Base-by-base conservation (phyloP, 768 basidiomycete genomes). In the Strobilomyces dryophilus region DNA sequence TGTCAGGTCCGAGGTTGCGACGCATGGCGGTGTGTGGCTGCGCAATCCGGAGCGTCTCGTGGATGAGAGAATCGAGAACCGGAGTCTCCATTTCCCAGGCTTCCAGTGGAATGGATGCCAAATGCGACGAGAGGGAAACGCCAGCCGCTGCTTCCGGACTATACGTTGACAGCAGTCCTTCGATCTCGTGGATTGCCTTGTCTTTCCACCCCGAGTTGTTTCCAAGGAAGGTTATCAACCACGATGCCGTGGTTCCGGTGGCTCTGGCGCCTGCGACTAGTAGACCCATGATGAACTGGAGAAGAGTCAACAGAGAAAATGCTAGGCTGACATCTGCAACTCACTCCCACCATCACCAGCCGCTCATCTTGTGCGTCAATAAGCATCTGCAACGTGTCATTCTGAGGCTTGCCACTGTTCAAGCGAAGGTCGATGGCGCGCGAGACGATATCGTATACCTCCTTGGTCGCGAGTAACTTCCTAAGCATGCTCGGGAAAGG, bases 1-100 rank as follows among this genome's bases (percentile, higher is more conserved):
- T 69, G 52, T 86, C 84, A 59, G 84, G 85, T 17, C 87, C 88
- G 53, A 88, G 71, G 66, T 90, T 89, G 54, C 84, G 80, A 65
- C 89, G 80, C 86, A 89, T 88, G 52, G 88, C 88, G 1, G 81
- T 80, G 68, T 89, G 87, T 40, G 88, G 86, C 73, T 89, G 85
- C 10, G 87, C 87, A 44, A 90, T 72, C 36, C 88, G 84, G 21
- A 87, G 80, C 34, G 88, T 89, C 71, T 91, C 88, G 58, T 80
- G 79, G 62, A 90, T 83, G 61, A 89, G 74, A 44, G 82, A 76
- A 65, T 90, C 89, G 32, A 89, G 75, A 51, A 85, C 74, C 17
- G 88, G 87, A 27, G 81, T 87, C 54, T 81, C 74, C 2, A 73
- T 64, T 67, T 90, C 88, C 87, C 87, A 90, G 11, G 77, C 77